phyloP scores from a whole-genome alignment of 1,139 yeast genomes.

The Hansenula sp. region DNA sequence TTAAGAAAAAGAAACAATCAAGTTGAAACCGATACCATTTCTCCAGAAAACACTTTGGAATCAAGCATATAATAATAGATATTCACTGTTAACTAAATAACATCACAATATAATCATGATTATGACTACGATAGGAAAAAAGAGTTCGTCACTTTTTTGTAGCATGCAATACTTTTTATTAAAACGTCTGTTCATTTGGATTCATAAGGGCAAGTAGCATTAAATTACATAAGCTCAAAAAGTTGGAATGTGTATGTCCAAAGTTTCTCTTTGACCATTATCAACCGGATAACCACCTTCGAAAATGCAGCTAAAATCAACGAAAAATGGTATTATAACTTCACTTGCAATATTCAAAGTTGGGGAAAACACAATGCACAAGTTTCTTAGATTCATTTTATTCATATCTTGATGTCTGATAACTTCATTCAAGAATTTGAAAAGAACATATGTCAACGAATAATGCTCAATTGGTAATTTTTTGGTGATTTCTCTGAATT shows the following conservation, averaged over 20 bases:
- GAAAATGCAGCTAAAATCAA: constrained; percentile 63
- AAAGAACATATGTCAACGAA: constrained; percentile 61
- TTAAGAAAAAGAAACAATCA: constrained; percentile 55
- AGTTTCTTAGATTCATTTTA: constrained; percentile 78
- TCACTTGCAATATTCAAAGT: constrained; percentile 71
- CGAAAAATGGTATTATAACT: constrained; percentile 57
- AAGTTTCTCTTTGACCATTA: constrained; percentile 25
- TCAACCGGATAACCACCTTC: constrained; percentile 43
- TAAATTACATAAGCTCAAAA: constrained; percentile 11
- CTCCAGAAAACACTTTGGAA: background rate
- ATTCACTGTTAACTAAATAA: background rate
- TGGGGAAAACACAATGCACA: constrained; percentile 85
- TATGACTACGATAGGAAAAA: background rate
- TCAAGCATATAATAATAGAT: background rate
- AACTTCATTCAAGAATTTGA: constrained; percentile 64
- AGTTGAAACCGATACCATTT: background rate
- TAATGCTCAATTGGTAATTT: constrained; percentile 47
- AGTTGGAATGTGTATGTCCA: constrained; percentile 34
- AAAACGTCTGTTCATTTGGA: too few species aligned
- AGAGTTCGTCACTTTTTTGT: background rate
- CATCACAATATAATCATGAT: background rate
- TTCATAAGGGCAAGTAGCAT: too few species aligned
- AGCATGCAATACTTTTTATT: too few species aligned
- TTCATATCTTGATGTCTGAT: constrained; percentile 61
- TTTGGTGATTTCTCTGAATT: constrained; percentile 29